A percentile compares a stretch with the other conserved stretches of the same genome.
phyloP scores from a whole-genome alignment of 768 basidiomycete species.

The Trametes cingulata region DNA sequence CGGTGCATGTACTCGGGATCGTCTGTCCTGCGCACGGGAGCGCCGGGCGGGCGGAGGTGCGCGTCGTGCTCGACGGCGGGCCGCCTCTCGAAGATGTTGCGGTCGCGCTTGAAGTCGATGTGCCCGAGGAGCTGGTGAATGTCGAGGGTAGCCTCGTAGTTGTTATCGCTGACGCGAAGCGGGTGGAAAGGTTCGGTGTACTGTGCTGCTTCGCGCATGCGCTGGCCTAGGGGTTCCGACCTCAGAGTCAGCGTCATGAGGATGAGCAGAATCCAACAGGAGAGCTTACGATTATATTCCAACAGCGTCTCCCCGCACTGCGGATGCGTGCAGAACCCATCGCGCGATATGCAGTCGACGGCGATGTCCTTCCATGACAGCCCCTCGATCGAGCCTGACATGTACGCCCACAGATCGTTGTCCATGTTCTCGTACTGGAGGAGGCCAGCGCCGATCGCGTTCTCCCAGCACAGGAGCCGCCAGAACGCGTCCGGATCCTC shows the following conservation, averaged over 20 bases:
- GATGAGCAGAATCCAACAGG: neutral
- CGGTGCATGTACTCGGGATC: neutral
- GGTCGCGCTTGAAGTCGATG: neutral
- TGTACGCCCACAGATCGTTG: neutral
- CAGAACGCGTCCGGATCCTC: neutral
- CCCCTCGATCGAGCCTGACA: neutral
- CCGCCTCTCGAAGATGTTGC: too few species aligned
- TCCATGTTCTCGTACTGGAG: neutral
- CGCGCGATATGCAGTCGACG: neutral
- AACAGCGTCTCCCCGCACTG: constrained; percentile 11
- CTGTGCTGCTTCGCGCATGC: neutral
- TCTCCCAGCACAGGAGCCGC: neutral
- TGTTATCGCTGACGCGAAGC: neutral
- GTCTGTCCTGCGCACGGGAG: neutral
- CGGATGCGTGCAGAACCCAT: constrained; percentile 14
- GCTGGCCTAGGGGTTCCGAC: neutral
- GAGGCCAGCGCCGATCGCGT: constrained; percentile 10
- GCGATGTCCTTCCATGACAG: constrained; percentile 5
- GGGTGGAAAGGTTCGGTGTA: neutral
- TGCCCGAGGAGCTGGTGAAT: neutral
- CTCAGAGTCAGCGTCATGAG: neutral
- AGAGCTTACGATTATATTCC: constrained; percentile 7
- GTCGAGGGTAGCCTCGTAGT: neutral
- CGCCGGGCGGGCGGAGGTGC: neutral
- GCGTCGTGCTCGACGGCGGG: neutral